phyloP scores from a whole-genome alignment of 768 basidiomycete species.

The Macrolepiota fuliginosa region DNA sequence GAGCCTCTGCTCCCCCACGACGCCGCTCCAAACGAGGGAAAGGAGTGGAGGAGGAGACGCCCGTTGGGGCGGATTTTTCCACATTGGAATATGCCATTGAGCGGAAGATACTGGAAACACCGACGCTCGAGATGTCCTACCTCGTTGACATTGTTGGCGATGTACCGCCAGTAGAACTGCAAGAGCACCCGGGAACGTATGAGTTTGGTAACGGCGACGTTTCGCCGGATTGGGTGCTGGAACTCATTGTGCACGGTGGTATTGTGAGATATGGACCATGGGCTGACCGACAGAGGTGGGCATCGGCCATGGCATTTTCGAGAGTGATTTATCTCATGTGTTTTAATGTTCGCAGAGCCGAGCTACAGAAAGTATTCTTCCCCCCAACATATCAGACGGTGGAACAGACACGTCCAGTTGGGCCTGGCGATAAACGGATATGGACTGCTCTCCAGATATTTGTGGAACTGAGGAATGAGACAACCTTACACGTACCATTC shows the following conservation, averaged over 20 bases:
- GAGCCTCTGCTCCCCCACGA: slow-evolving; percentile 13
- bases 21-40: slow-evolving; percentile 23
- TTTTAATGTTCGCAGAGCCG: slow-evolving; percentile 41
- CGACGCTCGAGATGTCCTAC: slow-evolving; percentile 77
- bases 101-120: slow-evolving; percentile 76
- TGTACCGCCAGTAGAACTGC: slow-evolving; percentile 44
- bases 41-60: slow-evolving; percentile 47
- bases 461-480: slow-evolving; percentile 75
- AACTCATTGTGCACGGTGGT: slow-evolving; percentile 77
- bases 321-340: not conserved
- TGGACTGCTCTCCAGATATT: slow-evolving; percentile 84
- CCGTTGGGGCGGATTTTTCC: slow-evolving; percentile 52
- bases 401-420: slow-evolving; percentile 53
- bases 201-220: slow-evolving; percentile 74
- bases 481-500: slow-evolving; percentile 82
- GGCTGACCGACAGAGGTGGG: slow-evolving; percentile 89
- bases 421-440: slow-evolving; percentile 75
- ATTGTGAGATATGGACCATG: slow-evolving; percentile 88
- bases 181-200: slow-evolving; percentile 17
- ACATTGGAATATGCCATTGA: slow-evolving; percentile 85
- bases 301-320: not conserved
- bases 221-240: slow-evolving; percentile 92
- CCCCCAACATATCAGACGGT: slow-evolving; percentile 73
- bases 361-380: slow-evolving; percentile 81
- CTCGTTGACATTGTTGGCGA: slow-evolving; percentile 83